Conservation (phyloP, 1,284 basidiomycete species). For the Cryptococcus sp. region DNA sequence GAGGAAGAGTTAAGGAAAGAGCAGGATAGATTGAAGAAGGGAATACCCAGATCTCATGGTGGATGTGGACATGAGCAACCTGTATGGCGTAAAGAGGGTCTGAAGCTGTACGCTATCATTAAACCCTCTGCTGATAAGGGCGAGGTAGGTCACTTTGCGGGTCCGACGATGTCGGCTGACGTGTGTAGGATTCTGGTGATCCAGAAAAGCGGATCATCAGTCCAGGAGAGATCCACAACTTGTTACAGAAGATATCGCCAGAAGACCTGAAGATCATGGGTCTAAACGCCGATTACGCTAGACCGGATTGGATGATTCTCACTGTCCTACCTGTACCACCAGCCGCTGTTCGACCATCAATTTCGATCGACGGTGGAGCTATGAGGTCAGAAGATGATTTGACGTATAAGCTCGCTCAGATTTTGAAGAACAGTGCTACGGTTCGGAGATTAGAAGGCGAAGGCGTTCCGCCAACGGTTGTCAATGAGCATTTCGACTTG, state of each 20-base stretch:
- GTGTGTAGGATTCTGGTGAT: constrained; percentile 64
- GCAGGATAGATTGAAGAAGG: constrained; percentile 10
- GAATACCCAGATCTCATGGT: constrained; percentile 62
- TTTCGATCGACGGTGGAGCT: constrained; percentile 90
- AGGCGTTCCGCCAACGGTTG: constrained; percentile 92
- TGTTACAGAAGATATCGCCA: constrained; percentile 88
- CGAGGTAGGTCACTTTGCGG: constrained; percentile 49
- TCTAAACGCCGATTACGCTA: constrained; percentile 89
- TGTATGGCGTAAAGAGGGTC: constrained; percentile 83
- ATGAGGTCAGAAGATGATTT: constrained; percentile 97
- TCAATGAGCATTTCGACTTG: constrained; percentile 93
- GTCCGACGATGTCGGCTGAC: background rate
- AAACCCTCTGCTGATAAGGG: constrained; percentile 85
- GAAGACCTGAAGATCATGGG: constrained; percentile 88
- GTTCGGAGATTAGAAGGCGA: constrained; percentile 92
- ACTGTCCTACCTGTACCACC: constrained; percentile 97
- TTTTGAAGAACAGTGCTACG: constrained; percentile 91
- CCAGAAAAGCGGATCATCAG: constrained; percentile 86
- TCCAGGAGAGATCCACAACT: constrained; percentile 83
- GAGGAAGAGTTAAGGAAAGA: constrained; percentile 56
- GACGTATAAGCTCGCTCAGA: constrained; percentile 96
- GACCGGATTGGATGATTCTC: constrained; percentile 99
- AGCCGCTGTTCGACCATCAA: constrained; percentile 95
- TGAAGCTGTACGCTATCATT: constrained; percentile 95
- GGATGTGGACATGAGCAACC: constrained; percentile 95